Evolutionary conservation across 192 early-diverging fungal species (phyloP), one percentile per base, ranked within the genome.

Genomic region (Backusella macrospora): DNA sequence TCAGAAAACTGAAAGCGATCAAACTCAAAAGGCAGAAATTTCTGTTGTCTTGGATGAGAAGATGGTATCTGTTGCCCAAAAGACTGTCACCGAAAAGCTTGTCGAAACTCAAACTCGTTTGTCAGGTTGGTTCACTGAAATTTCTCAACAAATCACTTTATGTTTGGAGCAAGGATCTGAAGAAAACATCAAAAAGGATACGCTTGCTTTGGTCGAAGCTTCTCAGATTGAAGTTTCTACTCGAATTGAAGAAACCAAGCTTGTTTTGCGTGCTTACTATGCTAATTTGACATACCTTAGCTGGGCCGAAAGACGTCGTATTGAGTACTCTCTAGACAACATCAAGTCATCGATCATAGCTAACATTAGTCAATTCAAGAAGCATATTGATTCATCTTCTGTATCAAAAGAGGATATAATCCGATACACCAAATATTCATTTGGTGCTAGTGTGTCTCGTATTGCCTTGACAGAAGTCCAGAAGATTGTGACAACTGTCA

Each of bases 191-290:
- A 49, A 44, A 21, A 21, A 52, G 34, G 73, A 65, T 67, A 64
- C 39, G 1, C n/a, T 48, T 38, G 48, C 43, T 48, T 23, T 73
- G 23, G 37, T 73, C 5, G 72, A 73, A 29, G 72, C 62, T 48
- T 39, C 72, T 43, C 26, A 65, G 43, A 40, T 73, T 29, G 62
- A 74, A 6, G 40, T 55, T 4, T 16, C 37, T 18, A 67, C 73
- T 42, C 42, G 38, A 0, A 67, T 74, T 47, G 73, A 74, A 40
- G 73, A 74, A 10, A 43, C 65, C 37, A 65, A 48, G 3, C 66
- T 74, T 16, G 73, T 74, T 10, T 34, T 67, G 1, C 73, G 73
- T 49, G 62, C 73, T 43, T 74, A 74, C 38, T 62, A 74, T 74
- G 73, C 64, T 12, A 65, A 74, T 14, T 42, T 74, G 37, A 67